Percentiles rank a stretch among this genome's conserved stretches.
phyloP scores from a whole-genome alignment of 2,329 filamentous ascomycete species.

The Penicillium sp. region DNA sequence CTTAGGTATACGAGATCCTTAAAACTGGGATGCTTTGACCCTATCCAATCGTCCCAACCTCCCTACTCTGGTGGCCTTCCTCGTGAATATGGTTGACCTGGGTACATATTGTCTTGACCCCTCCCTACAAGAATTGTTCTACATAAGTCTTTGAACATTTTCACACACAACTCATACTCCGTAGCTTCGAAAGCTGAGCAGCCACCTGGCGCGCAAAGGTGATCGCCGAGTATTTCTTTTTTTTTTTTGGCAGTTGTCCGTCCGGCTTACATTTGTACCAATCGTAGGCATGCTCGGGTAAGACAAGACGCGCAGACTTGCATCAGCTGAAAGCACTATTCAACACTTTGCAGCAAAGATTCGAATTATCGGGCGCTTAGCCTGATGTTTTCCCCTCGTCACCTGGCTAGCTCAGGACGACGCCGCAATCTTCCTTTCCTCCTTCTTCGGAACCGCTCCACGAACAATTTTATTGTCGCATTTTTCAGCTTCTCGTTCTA shows the following conservation, averaged over 20 bases:
- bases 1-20: neutral
- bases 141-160: neutral
- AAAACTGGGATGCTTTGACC: neutral
- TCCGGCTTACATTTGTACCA: constrained; percentile 13
- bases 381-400: constrained; percentile 13
- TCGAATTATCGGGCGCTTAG: constrained; percentile 6
- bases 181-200: neutral
- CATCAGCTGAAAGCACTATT: constrained; percentile 25
- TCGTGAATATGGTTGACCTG: neutral
- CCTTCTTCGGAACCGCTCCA: neutral
- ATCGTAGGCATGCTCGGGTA: constrained; percentile 19
- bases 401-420: constrained; percentile 7
- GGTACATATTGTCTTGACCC: neutral
- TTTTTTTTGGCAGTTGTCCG: constrained; percentile 9
- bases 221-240: constrained; percentile 5
- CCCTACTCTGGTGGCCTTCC: neutral
- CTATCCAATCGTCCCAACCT: neutral
- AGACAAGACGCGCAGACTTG: constrained; percentile 29
- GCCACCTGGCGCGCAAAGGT: neutral
- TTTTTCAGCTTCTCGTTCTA: neutral
- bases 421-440: constrained; percentile 1
- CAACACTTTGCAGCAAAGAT: constrained; percentile 1
- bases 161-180: neutral
- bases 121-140: neutral
- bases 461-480: constrained; percentile 10